Base-by-base conservation (phyloP, 495 filamentous ascomycete genomes). In the Entonaema liquescens region DNA sequence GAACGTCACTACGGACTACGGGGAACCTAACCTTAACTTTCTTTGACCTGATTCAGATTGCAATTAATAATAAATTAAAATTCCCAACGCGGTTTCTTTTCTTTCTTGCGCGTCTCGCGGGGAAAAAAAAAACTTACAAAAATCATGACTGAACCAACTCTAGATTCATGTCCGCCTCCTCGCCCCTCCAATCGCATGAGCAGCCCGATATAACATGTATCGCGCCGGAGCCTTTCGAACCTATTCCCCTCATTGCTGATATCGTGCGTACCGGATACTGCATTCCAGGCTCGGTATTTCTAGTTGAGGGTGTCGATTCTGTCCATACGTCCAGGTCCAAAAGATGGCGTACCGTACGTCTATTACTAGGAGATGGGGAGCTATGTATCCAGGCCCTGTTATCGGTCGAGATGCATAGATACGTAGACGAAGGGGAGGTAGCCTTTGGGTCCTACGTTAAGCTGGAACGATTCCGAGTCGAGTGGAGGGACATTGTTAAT, bases 341-440 rank as follows among this genome's bases (percentile, higher is more conserved):
- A 25, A 57, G 71, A 68, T 73, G 70, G 70, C 73, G 77, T 17
- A 68, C 75, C 5, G 58, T 82, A 5, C 62, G 78, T 5, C 31
- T 85, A 58, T 31, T 84, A 13, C 70, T 85, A 0, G 79, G 82
- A 7, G 82, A 85, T 47, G 82, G 82, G 1, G 76, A 83, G 62
- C 68, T 84, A 38, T 81, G 79, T 40, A 71, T 85, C 31, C 82
- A 85, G 68, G 82, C 81, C 21, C 72, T 85, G 53, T 49, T 82
- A 28, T 62, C 70, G 12, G 65, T 74, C 13, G 78, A 78, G 50
- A 76, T 79, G 28, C 79, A 82, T 9, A 67, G 73, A 33, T 72
- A 81, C 12, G 63, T 83, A 8, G 82, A 85, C 26, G 26, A 61
- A 19, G 79, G 76, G 28, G 67, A 74, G 35, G 69, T 84, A 26